Evolutionary conservation across 163 green algal genomes (phyloP).

Genomic region (Coccomyxa subellipsoidea): DNA sequence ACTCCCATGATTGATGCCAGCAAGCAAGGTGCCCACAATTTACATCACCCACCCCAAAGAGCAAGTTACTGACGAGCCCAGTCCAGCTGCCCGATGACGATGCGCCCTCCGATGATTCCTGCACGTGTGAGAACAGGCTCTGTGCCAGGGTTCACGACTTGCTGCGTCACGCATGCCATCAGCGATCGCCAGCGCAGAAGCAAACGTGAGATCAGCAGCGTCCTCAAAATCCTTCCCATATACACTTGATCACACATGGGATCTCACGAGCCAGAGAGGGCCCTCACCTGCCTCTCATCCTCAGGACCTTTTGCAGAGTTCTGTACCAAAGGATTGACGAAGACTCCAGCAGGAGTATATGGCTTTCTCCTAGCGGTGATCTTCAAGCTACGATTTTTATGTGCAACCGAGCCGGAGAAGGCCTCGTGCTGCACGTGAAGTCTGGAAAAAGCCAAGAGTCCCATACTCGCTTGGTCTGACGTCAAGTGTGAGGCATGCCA

Average conservation of each 20-base stretch:
- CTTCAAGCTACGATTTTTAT: not conserved
- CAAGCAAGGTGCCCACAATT: not conserved
- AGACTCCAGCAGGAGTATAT: not conserved
- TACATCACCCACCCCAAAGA: not conserved
- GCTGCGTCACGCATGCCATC: too few relatives aligned
- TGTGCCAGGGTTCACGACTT: too few relatives aligned
- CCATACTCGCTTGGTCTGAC: not conserved
- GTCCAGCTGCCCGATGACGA: not conserved
- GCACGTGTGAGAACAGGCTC: not conserved
- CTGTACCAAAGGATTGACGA: not conserved
- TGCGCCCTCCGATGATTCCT: not conserved
- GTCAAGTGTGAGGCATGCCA: not conserved
- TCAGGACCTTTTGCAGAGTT: not conserved
- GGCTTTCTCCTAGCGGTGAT: not conserved
- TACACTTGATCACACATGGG: too few relatives aligned
- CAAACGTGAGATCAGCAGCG: not conserved
- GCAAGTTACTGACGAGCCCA: slow-evolving; percentile 2
- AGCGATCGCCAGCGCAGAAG: too few relatives aligned
- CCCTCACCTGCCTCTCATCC: not conserved
- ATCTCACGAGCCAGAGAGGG: not conserved
- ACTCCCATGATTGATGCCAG: not conserved
- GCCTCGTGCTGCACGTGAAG: not conserved
- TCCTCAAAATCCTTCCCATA: not conserved
- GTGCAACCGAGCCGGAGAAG: not conserved
- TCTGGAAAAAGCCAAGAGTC: not conserved